Percentiles rank a stretch among this genome's conserved stretches.
These are phyloP conservation scores for Pseudogymnoascus sp. DNA, from an alignment of 2,329 filamentous ascomycete genomes.

Conservation along the genomic window DNA sequence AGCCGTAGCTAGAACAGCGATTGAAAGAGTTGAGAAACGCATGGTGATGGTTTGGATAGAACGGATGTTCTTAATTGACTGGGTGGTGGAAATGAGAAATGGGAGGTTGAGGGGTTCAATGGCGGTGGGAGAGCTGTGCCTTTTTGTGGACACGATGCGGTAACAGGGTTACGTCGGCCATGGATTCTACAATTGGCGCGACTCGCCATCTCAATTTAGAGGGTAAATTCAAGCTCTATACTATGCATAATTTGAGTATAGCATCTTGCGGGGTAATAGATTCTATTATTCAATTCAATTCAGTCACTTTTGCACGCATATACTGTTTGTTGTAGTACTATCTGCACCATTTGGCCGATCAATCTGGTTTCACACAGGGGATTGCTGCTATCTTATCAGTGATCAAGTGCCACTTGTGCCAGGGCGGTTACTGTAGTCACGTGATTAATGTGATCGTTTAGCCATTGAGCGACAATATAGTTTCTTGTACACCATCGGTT, in stretches of 20 bases:
- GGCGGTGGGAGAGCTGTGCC: neutral
- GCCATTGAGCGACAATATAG: neutral
- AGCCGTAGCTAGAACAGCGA: constrained; percentile 24
- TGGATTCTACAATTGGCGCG: neutral
- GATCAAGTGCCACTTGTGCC: neutral
- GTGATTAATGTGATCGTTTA: neutral
- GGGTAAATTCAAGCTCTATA: neutral
- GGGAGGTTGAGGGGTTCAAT: constrained; percentile 7
- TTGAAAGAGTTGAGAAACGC: constrained; percentile 26
- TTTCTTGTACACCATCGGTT: neutral
- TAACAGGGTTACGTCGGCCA: constrained; percentile 4
- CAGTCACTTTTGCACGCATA: neutral
- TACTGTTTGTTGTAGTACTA: neutral
- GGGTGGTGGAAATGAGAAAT: neutral
- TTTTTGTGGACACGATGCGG: constrained; percentile 8
- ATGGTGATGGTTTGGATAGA: constrained; percentile 18
- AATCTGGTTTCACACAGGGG: neutral
- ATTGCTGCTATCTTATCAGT: constrained; percentile 8
- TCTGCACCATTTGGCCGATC: neutral
- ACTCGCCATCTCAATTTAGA: neutral
- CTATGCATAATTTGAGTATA: neutral
- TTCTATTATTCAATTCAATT: neutral
- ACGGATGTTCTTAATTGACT: neutral
- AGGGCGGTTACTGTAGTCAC: neutral
- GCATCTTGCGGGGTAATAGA: neutral